phyloP scores from a whole-genome alignment of 2,329 filamentous ascomycete species.

The Amesomyces nigricolor region DNA sequence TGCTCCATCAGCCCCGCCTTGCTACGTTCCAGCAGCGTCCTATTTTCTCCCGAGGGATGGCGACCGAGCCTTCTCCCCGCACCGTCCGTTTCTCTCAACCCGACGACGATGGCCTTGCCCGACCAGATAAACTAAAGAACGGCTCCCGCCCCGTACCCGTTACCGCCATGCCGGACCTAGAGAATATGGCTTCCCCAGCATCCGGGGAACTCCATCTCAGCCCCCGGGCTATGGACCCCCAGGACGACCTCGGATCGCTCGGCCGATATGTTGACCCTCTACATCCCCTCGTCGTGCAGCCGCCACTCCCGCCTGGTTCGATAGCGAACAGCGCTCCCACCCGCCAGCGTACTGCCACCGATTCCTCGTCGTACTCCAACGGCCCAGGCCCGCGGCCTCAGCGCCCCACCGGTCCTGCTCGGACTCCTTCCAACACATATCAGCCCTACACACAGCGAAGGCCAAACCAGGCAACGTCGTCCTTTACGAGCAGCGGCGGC shows the following conservation, averaged over 20 bases:
- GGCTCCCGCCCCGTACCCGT: conserved; percentile 32
- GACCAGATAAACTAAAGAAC: conserved; percentile 39
- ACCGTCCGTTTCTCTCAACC: conserved; percentile 51
- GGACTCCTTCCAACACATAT: conserved; percentile 76
- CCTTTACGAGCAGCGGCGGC: conserved; percentile 37
- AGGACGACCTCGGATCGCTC: conserved; percentile 44
- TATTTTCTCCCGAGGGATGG: conserved; percentile 24
- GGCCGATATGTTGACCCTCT: conserved; percentile 40
- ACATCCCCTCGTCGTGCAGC: conserved; percentile 38
- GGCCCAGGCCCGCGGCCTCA: conserved; percentile 45
- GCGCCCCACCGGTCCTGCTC: conserved; percentile 61
- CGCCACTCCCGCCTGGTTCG: conserved; percentile 31
- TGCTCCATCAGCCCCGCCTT: neutral
- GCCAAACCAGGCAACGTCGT: conserved; percentile 35
- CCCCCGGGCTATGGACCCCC: conserved; percentile 42
- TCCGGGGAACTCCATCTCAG: conserved; percentile 40
- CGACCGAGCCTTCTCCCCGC: conserved; percentile 48
- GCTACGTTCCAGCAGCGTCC: neutral
- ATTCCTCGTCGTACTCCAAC: conserved; percentile 29
- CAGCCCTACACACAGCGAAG: conserved; percentile 60
- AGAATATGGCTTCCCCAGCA: conserved; percentile 41
- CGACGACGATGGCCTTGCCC: conserved; percentile 39
- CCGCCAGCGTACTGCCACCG: conserved; percentile 35
- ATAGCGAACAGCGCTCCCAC: conserved; percentile 39
- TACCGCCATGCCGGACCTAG: conserved; percentile 40